A percentile compares a stretch with the other conserved stretches of the same genome.
Evolutionary conservation across 148 eudicot species (phyloP).

Genomic region (Cornus suecica): DNA sequence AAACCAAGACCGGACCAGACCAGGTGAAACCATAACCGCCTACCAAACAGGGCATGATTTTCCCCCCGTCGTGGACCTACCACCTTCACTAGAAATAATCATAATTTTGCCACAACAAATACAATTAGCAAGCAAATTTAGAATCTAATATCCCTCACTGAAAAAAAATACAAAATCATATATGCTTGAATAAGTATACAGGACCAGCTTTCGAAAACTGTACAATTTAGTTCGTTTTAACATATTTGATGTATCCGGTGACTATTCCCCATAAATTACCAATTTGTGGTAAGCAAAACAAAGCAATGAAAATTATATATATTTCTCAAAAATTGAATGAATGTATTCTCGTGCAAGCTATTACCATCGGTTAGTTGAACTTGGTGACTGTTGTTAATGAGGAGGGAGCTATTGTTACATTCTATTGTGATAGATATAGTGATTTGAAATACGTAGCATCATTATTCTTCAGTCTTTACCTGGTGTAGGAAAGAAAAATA

Average conservation of each 20-base stretch:
- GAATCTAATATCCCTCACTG: no score
- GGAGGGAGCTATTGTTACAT: neutral
- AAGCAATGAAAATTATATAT: neutral
- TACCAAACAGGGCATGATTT: no score
- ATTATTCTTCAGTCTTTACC: neutral
- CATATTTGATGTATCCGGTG: neutral
- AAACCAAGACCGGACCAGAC: no score
- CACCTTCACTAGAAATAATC: no score
- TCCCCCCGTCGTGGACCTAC: no score
- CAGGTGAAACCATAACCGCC: no score
- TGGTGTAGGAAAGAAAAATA: neutral
- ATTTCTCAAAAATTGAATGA: neutral
- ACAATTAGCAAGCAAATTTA: no score
- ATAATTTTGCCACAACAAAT: no score
- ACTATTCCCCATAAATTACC: neutral
- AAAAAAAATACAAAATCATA: no score
- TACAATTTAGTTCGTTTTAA: neutral
- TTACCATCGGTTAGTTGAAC: neutral
- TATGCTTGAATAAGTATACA: no score
- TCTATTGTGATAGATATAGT: neutral
- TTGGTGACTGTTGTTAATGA: neutral
- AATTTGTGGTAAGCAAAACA: neutral
- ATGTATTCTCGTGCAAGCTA: neutral
- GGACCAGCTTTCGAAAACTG: neutral
- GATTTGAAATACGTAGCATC: neutral